Conservation (phyloP, 768 basidiomycete genomes). For the Calocybe indica region DNA sequence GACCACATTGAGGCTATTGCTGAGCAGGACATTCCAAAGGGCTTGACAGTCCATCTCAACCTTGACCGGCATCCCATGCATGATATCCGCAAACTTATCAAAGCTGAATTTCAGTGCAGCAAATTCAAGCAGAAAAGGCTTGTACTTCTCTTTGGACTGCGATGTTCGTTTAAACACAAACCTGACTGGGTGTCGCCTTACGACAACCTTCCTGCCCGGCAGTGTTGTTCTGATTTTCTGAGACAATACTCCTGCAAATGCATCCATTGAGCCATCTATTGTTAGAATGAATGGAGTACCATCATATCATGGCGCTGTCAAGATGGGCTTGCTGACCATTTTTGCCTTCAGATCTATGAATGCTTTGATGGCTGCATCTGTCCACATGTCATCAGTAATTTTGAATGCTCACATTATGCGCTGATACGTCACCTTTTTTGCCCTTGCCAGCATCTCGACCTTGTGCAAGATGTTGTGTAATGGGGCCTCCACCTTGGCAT, state of each 20-base stretch:
- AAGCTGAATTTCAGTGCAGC: conserved; percentile 24
- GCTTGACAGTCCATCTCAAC: conserved; percentile 28
- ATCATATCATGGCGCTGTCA: conserved; percentile 22
- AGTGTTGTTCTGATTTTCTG: conserved; percentile 14
- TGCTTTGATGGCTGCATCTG: conserved; percentile 10
- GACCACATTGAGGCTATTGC: conserved; percentile 16
- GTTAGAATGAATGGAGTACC: conserved; percentile 26
- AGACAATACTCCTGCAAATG: conserved; percentile 23
- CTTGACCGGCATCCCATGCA: conserved; percentile 21
- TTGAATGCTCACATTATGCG: conserved; percentile 12
- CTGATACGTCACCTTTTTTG: conserved; percentile 4
- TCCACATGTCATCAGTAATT: conserved; percentile 8
- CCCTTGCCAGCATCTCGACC: conserved; percentile 11
- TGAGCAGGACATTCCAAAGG: conserved; percentile 17
- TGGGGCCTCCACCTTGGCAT: conserved; percentile 22
- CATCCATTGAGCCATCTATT: conserved; percentile 25
- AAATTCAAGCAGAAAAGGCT: conserved; percentile 26
- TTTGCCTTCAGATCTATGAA: conserved; percentile 24
- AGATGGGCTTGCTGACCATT: conserved; percentile 24
- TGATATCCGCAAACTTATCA: conserved; percentile 20
- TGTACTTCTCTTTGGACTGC: conserved; percentile 17
- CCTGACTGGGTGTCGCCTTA: conserved; percentile 17
- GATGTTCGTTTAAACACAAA: conserved; percentile 26
- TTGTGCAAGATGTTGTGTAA: conserved; percentile 21
- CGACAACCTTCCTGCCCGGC: conserved; percentile 13